Evolutionary conservation across 768 basidiomycete species (phyloP), one percentile per base, ranked within the genome.

Genomic region (Sarcodon sp.): DNA sequence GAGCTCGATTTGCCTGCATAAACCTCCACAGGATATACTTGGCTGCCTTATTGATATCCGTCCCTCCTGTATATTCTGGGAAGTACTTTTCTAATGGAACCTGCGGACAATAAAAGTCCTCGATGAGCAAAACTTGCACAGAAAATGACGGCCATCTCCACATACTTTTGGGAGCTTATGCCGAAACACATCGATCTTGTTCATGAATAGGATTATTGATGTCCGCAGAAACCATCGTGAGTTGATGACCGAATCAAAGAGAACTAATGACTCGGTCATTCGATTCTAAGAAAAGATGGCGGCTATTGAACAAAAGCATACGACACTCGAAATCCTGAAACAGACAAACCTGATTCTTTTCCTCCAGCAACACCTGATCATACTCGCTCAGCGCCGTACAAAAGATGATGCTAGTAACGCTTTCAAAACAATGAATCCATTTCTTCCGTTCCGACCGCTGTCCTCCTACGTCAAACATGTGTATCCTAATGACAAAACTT

Each of bases 1-100:
- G 64, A 47, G 87, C 87, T 16, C 85, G 67, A 55, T 93, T 94
- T 48, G 86, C 83, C 63, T 94, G 88, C 73, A 91, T 92, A 57
- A 94, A 97, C 57, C 86, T 69, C 92, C 90, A 96, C 35, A 97
- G 68, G 47, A 97, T 91, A 54, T 89, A 94, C 56, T 92, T 91
- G 0, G 91, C 89, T 1, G 89, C 90, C 63, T 93, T 93, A 68
- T 90, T 92, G 62, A 93, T 87, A 57, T 93, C 87, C 3, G 80
- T 64, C 4, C 89, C 89, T 33, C 88, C 88, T 0, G 86, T 85
- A 62, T 93, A 93, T 58, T 92, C 90, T 4, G 87, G 79, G 62
- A 91, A 92, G 61, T 83, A 84, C 38, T 69, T 67, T 51, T 85
- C 83, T n/a, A 89, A 63, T 3, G 84, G 83, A 0, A 84, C 76